Evolutionary conservation across 768 basidiomycete genomes (phyloP).

Genomic region (Boletus fagicola): DNA sequence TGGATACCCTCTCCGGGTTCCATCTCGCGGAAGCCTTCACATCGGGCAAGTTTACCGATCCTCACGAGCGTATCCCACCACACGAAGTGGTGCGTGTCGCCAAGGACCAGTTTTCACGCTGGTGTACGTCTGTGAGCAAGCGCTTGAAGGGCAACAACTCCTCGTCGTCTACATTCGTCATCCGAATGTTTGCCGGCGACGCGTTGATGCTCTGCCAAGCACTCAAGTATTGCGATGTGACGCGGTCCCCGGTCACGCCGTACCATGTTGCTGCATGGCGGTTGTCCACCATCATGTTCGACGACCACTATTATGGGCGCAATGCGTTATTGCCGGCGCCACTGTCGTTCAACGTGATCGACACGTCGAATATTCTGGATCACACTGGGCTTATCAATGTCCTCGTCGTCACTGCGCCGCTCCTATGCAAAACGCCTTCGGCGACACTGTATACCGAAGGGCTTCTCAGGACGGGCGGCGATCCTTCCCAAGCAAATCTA

Average conservation of each 20-base stretch:
- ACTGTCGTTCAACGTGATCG: constrained; percentile 31
- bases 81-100: constrained; percentile 15
- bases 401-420: constrained; percentile 21
- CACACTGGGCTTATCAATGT: constrained; percentile 29
- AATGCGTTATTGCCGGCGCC: constrained; percentile 17
- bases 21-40: constrained; percentile 29
- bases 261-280: constrained; percentile 26
- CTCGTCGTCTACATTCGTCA: constrained; percentile 18
- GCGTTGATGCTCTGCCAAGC: constrained; percentile 26
- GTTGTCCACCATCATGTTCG: constrained; percentile 20
- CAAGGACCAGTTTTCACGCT: constrained; percentile 25
- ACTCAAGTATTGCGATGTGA: constrained; percentile 15
- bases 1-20: constrained; percentile 29
- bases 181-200: constrained; percentile 32
- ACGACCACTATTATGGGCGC: constrained; percentile 18
- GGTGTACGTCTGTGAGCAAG: constrained; percentile 21
- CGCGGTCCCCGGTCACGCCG: constrained; percentile 13
- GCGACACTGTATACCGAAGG: constrained; percentile 31
- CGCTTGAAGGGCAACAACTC: constrained; percentile 15
- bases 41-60: constrained; percentile 7
- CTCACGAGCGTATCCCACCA: neutral
- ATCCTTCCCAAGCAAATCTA: constrained; percentile 14
- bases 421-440: constrained; percentile 18
- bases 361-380: constrained; percentile 32
- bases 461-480: constrained; percentile 15